Evolutionary conservation across 345 rosid genomes (phyloP), one percentile per base, ranked within the genome.

Genomic region (thale cress (Arabidopsis thaliana)): DNA sequence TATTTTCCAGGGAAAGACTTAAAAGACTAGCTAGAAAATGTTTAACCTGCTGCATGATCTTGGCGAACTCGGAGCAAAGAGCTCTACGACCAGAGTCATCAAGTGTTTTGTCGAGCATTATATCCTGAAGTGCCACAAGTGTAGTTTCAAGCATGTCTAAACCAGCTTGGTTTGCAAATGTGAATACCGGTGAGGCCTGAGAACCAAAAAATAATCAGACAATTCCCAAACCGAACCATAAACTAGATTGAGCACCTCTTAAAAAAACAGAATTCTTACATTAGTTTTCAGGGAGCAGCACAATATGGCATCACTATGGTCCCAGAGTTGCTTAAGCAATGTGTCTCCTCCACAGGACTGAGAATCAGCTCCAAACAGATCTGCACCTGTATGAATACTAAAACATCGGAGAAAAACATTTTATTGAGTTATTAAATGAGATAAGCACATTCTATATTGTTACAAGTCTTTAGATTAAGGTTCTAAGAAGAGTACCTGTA

Each of bases 81-180:
- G 81, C 61, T 82, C 88, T 94, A 58, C 92, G 83, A 22, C 95
- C 97, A 41, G 86, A 82, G 78, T 90, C 98, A 52, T 91, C 97
- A 1, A 94, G 86, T 38, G 88, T 89, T 84, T 91, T 94, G 83
- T 94, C 98, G 1, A 94, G 90, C 90, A 82, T 90, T 44, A 94
- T 91, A 71, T 91, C 98, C 74, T 94, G 98, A 78, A 91, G 97
- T 72, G 96, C 91, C 59, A 94, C 95, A 1, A 94, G 87, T 3
- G 98, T 92, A 0, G 99, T 95, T 81, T 95, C 99, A 3, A 95
- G 96, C 97, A 95, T 95, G 85, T 92, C 97, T 10, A 95, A 89
- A 59, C 99, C 99, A 1, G 97, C 97, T 83, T 92, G 97, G 84
- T 94, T 94, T 6, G 97, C 93, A 33, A 89, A 93, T 55, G 89